phyloP scores from a whole-genome alignment of 2,329 filamentous ascomycete species.

The Ophiognomonia clavigignenti-juglandacearum region DNA sequence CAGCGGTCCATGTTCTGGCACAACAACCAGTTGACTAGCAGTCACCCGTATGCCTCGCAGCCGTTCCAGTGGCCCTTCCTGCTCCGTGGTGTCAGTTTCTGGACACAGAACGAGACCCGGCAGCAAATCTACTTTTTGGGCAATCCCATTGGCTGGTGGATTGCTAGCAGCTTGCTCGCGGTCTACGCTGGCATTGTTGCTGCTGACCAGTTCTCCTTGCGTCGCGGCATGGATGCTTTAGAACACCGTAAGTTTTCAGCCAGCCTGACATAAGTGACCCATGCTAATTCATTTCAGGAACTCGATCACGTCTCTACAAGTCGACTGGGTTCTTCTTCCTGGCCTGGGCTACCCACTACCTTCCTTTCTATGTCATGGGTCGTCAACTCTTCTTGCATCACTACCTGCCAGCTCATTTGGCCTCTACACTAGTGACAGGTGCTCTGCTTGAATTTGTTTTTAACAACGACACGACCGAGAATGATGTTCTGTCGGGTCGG shows the following conservation, averaged over 20 bases:
- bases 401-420: slow-evolving; percentile 91
- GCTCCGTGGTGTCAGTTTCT: slow-evolving; percentile 95
- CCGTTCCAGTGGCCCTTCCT: slow-evolving; percentile 98
- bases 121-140: slow-evolving; percentile 98
- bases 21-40: slow-evolving; percentile 96
- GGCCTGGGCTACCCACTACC: slow-evolving; percentile 94
- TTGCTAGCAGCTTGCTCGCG: slow-evolving; percentile 84
- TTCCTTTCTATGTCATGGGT: slow-evolving; percentile 97
- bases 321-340: slow-evolving; percentile 99
- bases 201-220: slow-evolving; percentile 88
- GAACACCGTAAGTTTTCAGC: slow-evolving; percentile 72
- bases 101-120: slow-evolving; percentile 92
- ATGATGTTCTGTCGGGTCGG: slow-evolving; percentile 39
- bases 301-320: slow-evolving; percentile 92
- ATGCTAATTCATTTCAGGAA: slow-evolving; percentile 51
- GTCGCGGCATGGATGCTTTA: slow-evolving; percentile 87
- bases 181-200: slow-evolving; percentile 89
- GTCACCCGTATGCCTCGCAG: slow-evolving; percentile 90
- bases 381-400: slow-evolving; percentile 97
- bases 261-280: neutral
- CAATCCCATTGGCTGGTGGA: slow-evolving; percentile 96
- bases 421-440: slow-evolving; percentile 83
- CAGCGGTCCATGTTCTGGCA: slow-evolving; percentile 99
- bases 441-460: slow-evolving; percentile 95
- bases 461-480: slow-evolving; percentile 71